Base-by-base conservation (phyloP, 306 rosid genomes). In the Crotalaria pallida region DNA sequence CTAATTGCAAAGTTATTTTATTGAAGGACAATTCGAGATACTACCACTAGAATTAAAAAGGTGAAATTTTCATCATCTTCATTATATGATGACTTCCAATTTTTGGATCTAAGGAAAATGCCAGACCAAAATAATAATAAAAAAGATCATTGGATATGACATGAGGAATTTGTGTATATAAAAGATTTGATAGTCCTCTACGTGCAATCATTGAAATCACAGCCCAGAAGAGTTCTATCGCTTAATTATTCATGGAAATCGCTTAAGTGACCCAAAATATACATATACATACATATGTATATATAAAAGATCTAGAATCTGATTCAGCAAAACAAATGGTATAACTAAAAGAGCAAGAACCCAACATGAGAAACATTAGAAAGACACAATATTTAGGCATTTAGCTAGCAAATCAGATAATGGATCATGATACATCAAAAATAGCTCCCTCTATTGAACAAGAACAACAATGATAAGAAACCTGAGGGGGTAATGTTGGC, bases 371-470 rank as follows among this genome's bases (percentile, higher is more conserved):
- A 52, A 50, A 72, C 65, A 31, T 3, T 24, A 12, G 66, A 79
- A 83, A 77, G 75, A 73, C 3, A 18, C 81, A 50, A 85, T 87
- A 84, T 87, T 87, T 61, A 65, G 31, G 83, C 84, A 84, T 87
- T 87, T 61, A 65, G 31, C 80, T 38, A 10, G 41, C 3, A 78
- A 79, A 65, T 47, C 40, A 65, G 49, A 73, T 29, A 64, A 77
- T 19, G 50, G 72, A 69, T n/a, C n/a, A n/a, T n/a, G n/a, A n/a
- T n/a, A n/a, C n/a, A n/a, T n/a, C n/a, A n/a, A n/a, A n/a, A n/a
- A n/a, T 22, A 57, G 10, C 49, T 27, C 16, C 48, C 49, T 10
- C 40, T 16, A 40, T 13, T 8, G 10, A 52, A 73, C 26, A 31
- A 50, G n/a, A 63, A 61, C 19, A 22, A n/a, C 29, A 11, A 71